Base-by-base conservation (phyloP, 2,329 filamentous ascomycete species). In the Lojkania enalia region DNA sequence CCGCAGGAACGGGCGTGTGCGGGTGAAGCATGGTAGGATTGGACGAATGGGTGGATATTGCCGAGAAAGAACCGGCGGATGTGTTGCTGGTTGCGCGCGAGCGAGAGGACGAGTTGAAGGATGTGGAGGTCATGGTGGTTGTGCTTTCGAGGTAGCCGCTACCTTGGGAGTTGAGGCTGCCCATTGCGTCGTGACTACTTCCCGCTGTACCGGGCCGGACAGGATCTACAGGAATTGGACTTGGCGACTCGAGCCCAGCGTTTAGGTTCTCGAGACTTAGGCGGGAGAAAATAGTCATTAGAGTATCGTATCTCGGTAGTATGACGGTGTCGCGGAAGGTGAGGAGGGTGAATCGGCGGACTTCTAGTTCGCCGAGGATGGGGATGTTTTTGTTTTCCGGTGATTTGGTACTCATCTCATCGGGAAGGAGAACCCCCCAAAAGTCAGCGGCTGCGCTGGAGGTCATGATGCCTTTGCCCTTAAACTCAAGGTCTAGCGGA, bases 401-500 rank as follows among this genome's bases (percentile, higher is more conserved):
- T 1, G 70, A 71, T 29, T 72, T 69, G 4, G 74, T 72, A 39
- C 76, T 77, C 41, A 85, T 66, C 42, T 67, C 66, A 20, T 70
- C 66, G 0, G 70, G 70, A 4, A 72, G 76, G 14, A 88, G 78
- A 5, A 84, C 85, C 20, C 87, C 87, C 90, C 92, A 97, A 61
- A 96, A 96, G 48, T 97, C 92, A 30, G 85, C 83, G 3, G 91
- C 87, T 69, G 95, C 86, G 4, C 89, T 84, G 0, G 81, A 70
- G 0, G 80, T 85, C 80, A 97, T 86, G 43, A 97, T 80, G 13
- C 94, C 94, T 35, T 81, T 81, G 4, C 92, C 94, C 41, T 89
- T 86, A 65, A 99, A 95, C 66, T 99, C 94, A 9, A 96, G 81
- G 62, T 99, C 94, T 1, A 99, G 74, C 0, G 91, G 94, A 1